A percentile compares a stretch with the other conserved stretches of the same genome.
Evolutionary conservation across 2,329 filamentous ascomycete species (phyloP).

Genomic region (Fusarium bulbicola): DNA sequence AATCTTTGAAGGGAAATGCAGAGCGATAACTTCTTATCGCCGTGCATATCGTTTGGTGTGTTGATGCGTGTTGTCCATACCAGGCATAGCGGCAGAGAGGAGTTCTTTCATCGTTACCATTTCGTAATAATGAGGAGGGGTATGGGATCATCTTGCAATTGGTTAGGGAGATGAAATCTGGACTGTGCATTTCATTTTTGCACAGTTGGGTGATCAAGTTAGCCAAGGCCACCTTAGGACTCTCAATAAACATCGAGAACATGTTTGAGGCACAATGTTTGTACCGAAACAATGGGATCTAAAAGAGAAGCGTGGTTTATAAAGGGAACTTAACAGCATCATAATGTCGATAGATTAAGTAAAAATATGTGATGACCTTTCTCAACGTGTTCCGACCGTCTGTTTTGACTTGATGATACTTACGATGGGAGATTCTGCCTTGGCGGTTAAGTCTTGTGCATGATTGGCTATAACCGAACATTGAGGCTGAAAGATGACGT

Average conservation of each 20-base stretch:
- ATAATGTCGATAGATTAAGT: not conserved
- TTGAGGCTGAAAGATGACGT: not conserved
- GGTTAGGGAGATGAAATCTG: not conserved
- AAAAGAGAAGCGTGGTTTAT: no score
- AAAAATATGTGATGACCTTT: no score
- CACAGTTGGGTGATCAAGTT: not conserved
- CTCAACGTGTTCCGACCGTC: not conserved
- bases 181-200: not conserved
- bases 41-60: not conserved
- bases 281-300: accelerated
- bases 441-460: not conserved
- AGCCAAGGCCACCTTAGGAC: accelerated
- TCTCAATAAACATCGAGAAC: not conserved
- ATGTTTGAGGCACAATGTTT: not conserved
- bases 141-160: accelerated
- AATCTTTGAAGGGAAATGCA: no score
- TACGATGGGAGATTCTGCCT: not conserved
- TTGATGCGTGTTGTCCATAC: not conserved
- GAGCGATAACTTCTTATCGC: not conserved
- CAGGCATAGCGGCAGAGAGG: accelerated
- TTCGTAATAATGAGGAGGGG: not conserved
- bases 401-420: accelerated
- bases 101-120: not conserved
- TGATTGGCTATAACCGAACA: not conserved
- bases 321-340: not conserved